Evolutionary conservation across 768 basidiomycete genomes (phyloP), one percentile per base, ranked within the genome.

Genomic region (Tylopilus felleus): DNA sequence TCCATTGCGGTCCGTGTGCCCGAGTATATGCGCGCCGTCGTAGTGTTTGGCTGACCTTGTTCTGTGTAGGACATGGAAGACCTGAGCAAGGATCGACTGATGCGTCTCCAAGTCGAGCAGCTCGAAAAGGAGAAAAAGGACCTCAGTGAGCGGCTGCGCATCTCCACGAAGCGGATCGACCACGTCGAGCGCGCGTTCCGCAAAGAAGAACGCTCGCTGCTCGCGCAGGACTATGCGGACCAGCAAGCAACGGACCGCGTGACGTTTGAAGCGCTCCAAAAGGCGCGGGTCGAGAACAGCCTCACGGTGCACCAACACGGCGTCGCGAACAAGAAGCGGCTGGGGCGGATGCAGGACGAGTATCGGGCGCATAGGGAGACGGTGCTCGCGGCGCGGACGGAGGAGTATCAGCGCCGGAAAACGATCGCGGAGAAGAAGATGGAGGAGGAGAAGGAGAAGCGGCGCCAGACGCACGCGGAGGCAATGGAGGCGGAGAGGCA

Each of bases 41-140:
- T 33, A 29, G 16, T 8, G n/a, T 1, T 9, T 31, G 13, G 23
- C 49, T 52, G 43, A 50, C 19, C 7, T 16, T n/a, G n/a, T 29
- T 43, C 19, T 58, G 0, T 25, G 6, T 31, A 93, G 88, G 86
- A 89, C 65, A 79, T 94, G 70, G 89, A 92, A 62, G 84, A 83
- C 47, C 77, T 90, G 57, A 92, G 92, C 69, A 93, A 93, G 9
- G 87, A 90, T 63, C 83, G 84, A 44, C 81, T 98, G 57, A 87
- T 98, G 70, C 82, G 80, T 28, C 82, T 97, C 60, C 94, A 97
- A 70, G 93, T 97, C 35, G 86, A 93, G 60, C 93, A 98, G 66
- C 79, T 98, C 42, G 97, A 97, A 75, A 97, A 96, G 75, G 95
- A 98, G 75, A 96, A 94, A 79, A 87, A 84, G 63, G 90, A 93